Conservation (phyloP, 345 rosid genomes). For the Corchorus olitorius region DNA sequence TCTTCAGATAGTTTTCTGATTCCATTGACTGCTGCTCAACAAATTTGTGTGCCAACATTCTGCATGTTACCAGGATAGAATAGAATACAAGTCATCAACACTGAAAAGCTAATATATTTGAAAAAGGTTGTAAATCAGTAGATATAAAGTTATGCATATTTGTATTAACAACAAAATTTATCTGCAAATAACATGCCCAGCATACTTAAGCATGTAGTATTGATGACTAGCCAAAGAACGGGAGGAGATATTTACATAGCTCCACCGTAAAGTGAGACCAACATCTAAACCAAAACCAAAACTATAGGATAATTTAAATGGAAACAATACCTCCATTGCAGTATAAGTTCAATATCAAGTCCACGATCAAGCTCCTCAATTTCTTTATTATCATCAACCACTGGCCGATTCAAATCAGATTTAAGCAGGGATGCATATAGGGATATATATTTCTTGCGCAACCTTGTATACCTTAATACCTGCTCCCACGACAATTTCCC, state of each 20-base stretch:
- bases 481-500: conserved; percentile 96
- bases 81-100: conserved; percentile 2
- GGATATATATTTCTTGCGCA: conserved; percentile 88
- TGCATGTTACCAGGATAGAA: conserved; percentile 30
- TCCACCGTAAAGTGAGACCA: not conserved
- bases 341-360: conserved; percentile 85
- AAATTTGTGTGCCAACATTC: conserved; percentile 98
- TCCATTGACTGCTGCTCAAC: conserved; percentile 72
- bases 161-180: not conserved
- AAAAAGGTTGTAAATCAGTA: not conserved
- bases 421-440: conserved; percentile 86
- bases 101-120: not conserved
- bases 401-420: conserved; percentile 60
- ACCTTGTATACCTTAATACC: conserved; percentile 65
- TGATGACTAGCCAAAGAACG: not conserved
- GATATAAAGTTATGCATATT: not conserved
- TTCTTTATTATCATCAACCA: conserved; percentile 77
- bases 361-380: conserved; percentile 81
- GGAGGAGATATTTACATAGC: not conserved
- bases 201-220: not conserved
- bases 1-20: conserved; percentile 51
- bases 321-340: conserved; percentile 88
- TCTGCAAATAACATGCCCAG: not conserved
- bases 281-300: not conserved
- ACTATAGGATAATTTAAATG: not conserved